Base-by-base conservation (phyloP, 1,284 basidiomycete genomes). In the Tilletia horrida region DNA sequence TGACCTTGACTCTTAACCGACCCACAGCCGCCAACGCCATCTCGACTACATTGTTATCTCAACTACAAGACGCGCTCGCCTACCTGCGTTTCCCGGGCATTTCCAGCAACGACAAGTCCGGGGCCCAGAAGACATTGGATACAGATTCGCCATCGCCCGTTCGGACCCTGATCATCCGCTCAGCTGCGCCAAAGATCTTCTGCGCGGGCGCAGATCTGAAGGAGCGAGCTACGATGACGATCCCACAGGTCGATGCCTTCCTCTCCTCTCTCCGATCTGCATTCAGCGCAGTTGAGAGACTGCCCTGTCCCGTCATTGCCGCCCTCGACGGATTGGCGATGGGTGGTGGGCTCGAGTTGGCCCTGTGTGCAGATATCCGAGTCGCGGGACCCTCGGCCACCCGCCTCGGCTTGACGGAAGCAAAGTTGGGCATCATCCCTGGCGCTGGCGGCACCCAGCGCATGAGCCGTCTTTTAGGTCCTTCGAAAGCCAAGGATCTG, bases 271-370 rank as follows among this genome's bases (percentile, higher is more conserved):
- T 97, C 31, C 88, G 93, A 42, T 84, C 84, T 43, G 87, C 91
- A 13, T 84, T 97, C 31, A 86, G 86, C 44, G 87, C 87, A 73
- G 86, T 97, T 14, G 91, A 93, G 82, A 85, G 85, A 47, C 84
- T 96, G 25, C 88, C 90, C 16, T 87, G 94, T 83, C 93, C 93
- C 0, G 93, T 91, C 8, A 90, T 97, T 66, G 91, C 91, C 16
- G 91, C 93, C 4, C 90, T 97, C 63, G 93, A 96, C 78, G 94
- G 94, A 0, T 90, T 91, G 35, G 93, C 93, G 1, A 86, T 97
- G 7, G 93, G 93, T 9, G 93, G 93, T 27, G 93, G 93, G 1
- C 85, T 94, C 40, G 93, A 97, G 82, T 83, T 96, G 66, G 87
- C 89, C 66, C 85, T 96, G 65, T 90, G 91, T 1, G 93, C 91